Conservation (phyloP, 2,329 filamentous ascomycete genomes). For the Hymenoscyphus repandus region DNA sequence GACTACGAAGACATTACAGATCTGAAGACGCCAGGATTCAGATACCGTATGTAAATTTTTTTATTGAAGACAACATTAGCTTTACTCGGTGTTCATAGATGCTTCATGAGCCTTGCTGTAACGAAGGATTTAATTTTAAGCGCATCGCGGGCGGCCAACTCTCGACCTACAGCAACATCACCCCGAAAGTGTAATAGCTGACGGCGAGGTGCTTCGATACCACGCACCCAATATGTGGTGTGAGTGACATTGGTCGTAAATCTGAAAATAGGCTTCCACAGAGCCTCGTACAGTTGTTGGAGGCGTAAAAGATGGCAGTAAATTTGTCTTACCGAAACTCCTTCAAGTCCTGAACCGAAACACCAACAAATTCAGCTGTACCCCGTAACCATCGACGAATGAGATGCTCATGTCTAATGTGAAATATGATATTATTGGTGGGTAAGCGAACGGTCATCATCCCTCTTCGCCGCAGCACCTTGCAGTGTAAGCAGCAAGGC, state of each 20-base stretch:
- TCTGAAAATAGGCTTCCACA: not conserved
- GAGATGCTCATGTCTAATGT: not conserved
- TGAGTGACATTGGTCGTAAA: not conserved
- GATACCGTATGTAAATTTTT: conserved; percentile 44
- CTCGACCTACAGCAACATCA: no score
- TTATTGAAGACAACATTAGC: not conserved
- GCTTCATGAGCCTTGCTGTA: not conserved
- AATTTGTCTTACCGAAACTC: not conserved
- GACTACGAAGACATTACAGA: conserved; percentile 56
- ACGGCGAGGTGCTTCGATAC: not conserved
- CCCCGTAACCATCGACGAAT: not conserved
- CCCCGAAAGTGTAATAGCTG: not conserved
- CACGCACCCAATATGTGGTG: not conserved
- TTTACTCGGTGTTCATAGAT: no score
- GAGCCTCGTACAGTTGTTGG: not conserved
- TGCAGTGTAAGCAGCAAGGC: not conserved
- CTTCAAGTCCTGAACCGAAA: not conserved
- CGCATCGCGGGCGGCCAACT: no score
- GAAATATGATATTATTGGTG: not conserved
- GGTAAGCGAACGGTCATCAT: not conserved
- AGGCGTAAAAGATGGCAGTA: not conserved
- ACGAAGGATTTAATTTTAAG: not conserved
- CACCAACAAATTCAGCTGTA: not conserved
- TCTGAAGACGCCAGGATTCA: conserved; percentile 53
- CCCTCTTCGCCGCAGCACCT: not conserved